Evolutionary conservation across 352 stramenopile species (phyloP), one percentile per base, ranked within the genome.

Genomic region (Pseudoperonospora humuli): DNA sequence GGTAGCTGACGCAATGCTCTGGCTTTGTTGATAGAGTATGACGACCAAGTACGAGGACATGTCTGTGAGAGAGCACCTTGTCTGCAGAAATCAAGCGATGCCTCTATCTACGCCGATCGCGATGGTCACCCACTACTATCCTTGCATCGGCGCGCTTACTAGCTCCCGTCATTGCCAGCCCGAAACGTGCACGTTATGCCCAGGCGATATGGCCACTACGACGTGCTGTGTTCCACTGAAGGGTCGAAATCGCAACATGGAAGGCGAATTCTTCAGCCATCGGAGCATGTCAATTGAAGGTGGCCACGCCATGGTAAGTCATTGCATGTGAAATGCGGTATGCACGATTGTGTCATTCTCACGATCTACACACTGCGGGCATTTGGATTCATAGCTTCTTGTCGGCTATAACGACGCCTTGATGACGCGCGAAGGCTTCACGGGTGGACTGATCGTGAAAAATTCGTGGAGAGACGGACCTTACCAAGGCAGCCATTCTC

Each of bases 231-330:
- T 90, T 31, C 75, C 77, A 7, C 52, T 86, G 13, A 82, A 75
- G 33, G 73, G 78, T 5, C 67, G 53, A 49, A 87, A 84, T 38
- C 71, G 69, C 41, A 90, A 90, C 59, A 87, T 90, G 75, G 75
- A 90, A 46, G 78, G 75, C 29, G 78, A 90, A 43, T 90, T 86
- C 56, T 86, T 86, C 57, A 84, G 69, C 37, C 75, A 87, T 45
- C 71, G 67, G 24, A 71, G 75, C 5, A 87, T 87, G 70, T 85
- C 73, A 13, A 86, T 87, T 41, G 78, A 87, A 57, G 75, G 73
- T 36, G 75, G 78, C 6, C 78, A 87, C 50, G 75, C 73, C 1
- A 87, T 90, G 78, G 77, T 84, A 76, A 26, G 55, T 21, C 3
- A 5, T 20, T 24, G 15, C 19, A n/a, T 20, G 8, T 36, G 23